Base-by-base conservation (phyloP, 306 rosid genomes). In the Prunus campanulata region DNA sequence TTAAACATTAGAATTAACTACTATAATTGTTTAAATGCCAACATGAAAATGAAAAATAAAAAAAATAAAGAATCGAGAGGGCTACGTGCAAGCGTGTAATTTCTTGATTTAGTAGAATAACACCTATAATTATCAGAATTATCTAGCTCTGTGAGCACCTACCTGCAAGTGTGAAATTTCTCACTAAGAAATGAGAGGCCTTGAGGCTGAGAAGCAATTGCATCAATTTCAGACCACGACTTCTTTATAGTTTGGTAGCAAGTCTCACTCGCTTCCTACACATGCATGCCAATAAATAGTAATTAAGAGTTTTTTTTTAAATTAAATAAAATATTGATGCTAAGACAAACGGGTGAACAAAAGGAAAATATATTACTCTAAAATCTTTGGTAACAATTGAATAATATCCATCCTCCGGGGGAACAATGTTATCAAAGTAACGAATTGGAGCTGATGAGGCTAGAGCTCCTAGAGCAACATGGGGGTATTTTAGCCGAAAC, bases 391-490 rank as follows among this genome's bases (percentile, higher is more conserved):
- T 74, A 11, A 88, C 88, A 39, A 86, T 3, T 25, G 77, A 80
- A 18, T 79, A 84, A 48, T 79, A 90, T 76, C 89, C 90, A 0
- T 51, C 75, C 56, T 69, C 54, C 15, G 92, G 95, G 16, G 83
- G 77, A 18, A 84, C 32, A 20, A 88, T 81, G 51, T 80, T 55
- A 11, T 89, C 87, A 15, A 89, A 89, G 67, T 89, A 87, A 50
- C 87, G 93, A 20, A 91, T 79, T 55, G 96, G 96, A 55, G 96
- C 91, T 19, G 90, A 89, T n/a, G 96, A 90, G 20, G 96, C 96
- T 12, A 90, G 50, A 54, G 96, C 92, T 66, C 96, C 96, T n/a
- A 90, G 68, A 20, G 91, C 71, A 2, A 90, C 8, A 62, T 90
- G 96, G 15, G 92, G 93, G 78, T 90, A 90, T 68, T 90, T 88